A percentile compares a stretch with the other conserved stretches of the same genome.
These are phyloP conservation scores for Cinchona pubescens DNA, from an alignment of 257 asterid genomes.

Conservation along the genomic window DNA sequence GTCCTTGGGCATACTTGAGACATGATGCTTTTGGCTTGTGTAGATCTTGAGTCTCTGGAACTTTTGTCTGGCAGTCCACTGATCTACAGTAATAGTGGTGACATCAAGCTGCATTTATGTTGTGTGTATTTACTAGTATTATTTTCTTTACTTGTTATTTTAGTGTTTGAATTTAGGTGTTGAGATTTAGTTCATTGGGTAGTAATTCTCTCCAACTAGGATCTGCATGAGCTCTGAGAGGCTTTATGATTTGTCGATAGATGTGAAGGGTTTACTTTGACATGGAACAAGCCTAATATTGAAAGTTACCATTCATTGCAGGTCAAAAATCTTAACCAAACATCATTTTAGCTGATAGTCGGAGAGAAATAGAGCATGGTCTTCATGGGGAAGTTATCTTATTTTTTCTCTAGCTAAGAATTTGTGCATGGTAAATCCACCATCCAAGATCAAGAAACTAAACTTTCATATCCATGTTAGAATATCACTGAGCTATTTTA, in stretches of 20 bases:
- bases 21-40: background rate
- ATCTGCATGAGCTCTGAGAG: background rate
- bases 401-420: background rate
- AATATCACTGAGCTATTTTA: background rate
- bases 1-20: background rate
- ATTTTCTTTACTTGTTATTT: background rate
- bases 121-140: background rate
- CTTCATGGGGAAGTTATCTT: slow-evolving; percentile 1
- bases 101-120: background rate
- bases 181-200: background rate
- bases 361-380: background rate
- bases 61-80: background rate
- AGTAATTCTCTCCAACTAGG: background rate
- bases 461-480: background rate
- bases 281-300: slow-evolving; percentile 9
- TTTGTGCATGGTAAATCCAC: slow-evolving; percentile 13
- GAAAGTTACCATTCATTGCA: slow-evolving; percentile 18
- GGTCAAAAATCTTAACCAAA: slow-evolving; percentile 10
- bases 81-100: background rate
- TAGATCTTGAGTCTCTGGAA: background rate
- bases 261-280: background rate
- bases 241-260: background rate
- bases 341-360: slow-evolving; percentile 9
- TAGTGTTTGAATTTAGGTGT: background rate
- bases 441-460: background rate